Evolutionary conservation across 306 rosid genomes (phyloP), one percentile per base, ranked within the genome.

Genomic region (Cicer chorassanicum): DNA sequence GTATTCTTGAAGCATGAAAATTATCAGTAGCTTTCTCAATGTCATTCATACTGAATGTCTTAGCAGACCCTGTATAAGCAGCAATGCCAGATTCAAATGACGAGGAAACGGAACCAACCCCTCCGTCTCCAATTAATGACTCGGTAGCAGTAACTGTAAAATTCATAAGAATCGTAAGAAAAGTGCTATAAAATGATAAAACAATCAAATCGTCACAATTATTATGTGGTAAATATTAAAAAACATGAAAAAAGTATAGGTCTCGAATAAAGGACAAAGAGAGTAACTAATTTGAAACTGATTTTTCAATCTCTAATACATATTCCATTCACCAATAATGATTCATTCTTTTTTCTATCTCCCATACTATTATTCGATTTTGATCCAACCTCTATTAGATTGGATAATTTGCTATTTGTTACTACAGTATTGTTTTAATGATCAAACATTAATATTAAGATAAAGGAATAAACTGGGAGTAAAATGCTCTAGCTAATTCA

Each of bases 31-130:
- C 94, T 83, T 54, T 87, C 80, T 79, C 88, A 51, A 92, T 84
- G 74, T 90, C 96, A 43, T 75, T 75, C 9, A 80, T 72, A 56
- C 86, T 87, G 82, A 87, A 90, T 71, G 91, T 89, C 83, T 85
- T 89, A 12, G 91, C 91, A 61, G 93, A 83, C 48, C 90, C 96
- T n/a, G 85, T 82, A 79, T 86, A 84, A 60, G 90, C 76, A 49
- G 90, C 87, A 48, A 90, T 87, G 86, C 93, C 84, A 61, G 94
- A 87, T 78, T 79, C 90, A 72, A 90, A 77, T 70, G 94, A 92
- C 13, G 89, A 80, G 4, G 96, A 84, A 41, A 73, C 71, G 1
- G 86, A 88, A 77, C 92, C 84, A 55, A 76, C 84, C 83, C 62
- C 34, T 11, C 80, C 86, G 68, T 89, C 86, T 79, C 79, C 93